A percentile compares a stretch with the other conserved stretches of the same genome.
phyloP scores from a whole-genome alignment of 2,329 filamentous ascomycete species.

The Madurella fahalii region DNA sequence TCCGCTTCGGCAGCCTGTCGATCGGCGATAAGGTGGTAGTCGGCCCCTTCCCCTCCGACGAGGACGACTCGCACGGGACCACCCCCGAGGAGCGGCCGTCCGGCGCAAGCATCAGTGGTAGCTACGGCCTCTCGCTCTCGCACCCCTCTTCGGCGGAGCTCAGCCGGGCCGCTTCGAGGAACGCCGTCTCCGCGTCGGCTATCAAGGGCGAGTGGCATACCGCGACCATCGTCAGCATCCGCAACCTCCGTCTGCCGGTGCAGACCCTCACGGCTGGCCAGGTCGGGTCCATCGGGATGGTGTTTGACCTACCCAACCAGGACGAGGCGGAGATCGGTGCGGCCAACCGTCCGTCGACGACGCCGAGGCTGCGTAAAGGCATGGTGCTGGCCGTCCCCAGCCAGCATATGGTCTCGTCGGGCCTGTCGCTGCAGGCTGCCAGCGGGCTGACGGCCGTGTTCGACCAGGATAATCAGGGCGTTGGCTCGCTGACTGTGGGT shows the following conservation, averaged over 20 bases:
- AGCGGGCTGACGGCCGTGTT: conserved; percentile 71
- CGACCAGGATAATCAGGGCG: conserved; percentile 48
- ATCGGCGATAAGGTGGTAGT: conserved; percentile 75
- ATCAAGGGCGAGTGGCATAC: conserved; percentile 70
- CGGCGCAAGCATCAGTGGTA: conserved; percentile 31
- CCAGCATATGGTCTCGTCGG: conserved; percentile 52
- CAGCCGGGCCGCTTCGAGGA: conserved; percentile 49
- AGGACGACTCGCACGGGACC: conserved; percentile 40
- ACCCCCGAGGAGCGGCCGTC: conserved; percentile 46
- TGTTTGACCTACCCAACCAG: conserved; percentile 46
- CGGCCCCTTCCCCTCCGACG: conserved; percentile 68
- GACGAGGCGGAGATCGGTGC: conserved; percentile 25
- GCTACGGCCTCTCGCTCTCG: conserved; percentile 48
- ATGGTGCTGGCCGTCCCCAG: conserved; percentile 72
- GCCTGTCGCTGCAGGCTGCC: conserved; percentile 58
- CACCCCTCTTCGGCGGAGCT: conserved; percentile 53
- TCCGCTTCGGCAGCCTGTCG: conserved; percentile 72
- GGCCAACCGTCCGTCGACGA: conserved; percentile 18
- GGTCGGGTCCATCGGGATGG: conserved; percentile 82
- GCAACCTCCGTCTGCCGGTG: conserved; percentile 82
- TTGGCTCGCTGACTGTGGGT: conserved; percentile 60
- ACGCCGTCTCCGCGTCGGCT: conserved; percentile 47
- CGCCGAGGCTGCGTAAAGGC: conserved; percentile 62
- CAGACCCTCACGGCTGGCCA: conserved; percentile 72
- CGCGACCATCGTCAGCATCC: conserved; percentile 78